These are phyloP conservation scores for Luzula sylvatica DNA, from an alignment of 176 grass and related monocot genomes.

Conservation along the genomic window DNA sequence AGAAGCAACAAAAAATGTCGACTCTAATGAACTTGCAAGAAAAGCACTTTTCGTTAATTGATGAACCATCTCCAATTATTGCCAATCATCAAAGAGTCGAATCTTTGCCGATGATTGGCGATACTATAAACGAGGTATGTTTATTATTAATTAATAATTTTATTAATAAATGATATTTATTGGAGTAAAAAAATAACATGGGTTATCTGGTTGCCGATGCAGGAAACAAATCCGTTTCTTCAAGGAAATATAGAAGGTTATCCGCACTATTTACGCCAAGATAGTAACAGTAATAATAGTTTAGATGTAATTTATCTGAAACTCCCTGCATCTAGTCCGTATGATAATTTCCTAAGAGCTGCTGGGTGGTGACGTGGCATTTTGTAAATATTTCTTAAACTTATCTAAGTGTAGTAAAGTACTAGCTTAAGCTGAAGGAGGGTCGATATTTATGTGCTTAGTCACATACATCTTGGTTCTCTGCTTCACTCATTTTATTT, in stretches of 20 bases:
- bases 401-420: slow-evolving; percentile 3
- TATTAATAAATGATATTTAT: background rate
- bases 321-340: slow-evolving; percentile 74
- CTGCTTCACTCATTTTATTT: too few relatives aligned
- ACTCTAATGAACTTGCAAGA: slow-evolving; percentile 56
- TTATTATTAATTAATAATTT: background rate
- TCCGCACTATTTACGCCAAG: slow-evolving; percentile 15
- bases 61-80: background rate
- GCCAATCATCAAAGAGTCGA: slow-evolving; percentile 14
- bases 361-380: slow-evolving; percentile 48
- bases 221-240: slow-evolving; percentile 49
- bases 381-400: slow-evolving; percentile 1
- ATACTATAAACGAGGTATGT: slow-evolving; percentile 22
- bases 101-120: slow-evolving; percentile 9
- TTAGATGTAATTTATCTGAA: slow-evolving; percentile 30
- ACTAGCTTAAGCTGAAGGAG: background rate
- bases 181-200: slow-evolving; percentile 1
- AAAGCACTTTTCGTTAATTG: slow-evolving; percentile 11
- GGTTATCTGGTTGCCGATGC: slow-evolving; percentile 24
- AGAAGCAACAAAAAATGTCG: slow-evolving; percentile 88
- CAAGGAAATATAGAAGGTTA: slow-evolving; percentile 34
- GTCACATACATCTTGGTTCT: background rate
- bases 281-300: slow-evolving; percentile 6
- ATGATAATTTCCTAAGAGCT: slow-evolving; percentile 80
- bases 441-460: slow-evolving; percentile 20